Conservation (phyloP, 495 filamentous ascomycete species). For the Margaritispora aquatica region DNA sequence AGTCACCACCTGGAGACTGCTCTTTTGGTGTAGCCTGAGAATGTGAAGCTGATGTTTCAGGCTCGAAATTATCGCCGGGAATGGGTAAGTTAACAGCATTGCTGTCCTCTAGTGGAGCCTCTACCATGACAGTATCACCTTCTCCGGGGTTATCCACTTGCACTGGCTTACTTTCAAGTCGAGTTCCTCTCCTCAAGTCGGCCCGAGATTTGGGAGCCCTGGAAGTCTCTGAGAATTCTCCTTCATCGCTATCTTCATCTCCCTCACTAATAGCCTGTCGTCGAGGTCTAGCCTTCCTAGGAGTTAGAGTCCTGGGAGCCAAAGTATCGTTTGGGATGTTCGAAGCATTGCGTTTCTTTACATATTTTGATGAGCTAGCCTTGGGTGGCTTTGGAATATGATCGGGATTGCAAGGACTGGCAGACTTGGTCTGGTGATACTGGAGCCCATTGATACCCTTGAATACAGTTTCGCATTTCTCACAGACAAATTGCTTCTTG, state of each 20-base stretch:
- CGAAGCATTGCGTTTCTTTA: neutral
- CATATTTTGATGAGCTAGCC: neutral
- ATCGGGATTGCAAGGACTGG: slow-evolving; percentile 43
- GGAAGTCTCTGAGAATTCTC: neutral
- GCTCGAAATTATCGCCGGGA: no score
- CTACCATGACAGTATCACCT: no score
- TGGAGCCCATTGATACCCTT: slow-evolving; percentile 47
- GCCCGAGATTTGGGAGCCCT: neutral
- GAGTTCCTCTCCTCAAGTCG: no score
- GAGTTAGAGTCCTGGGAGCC: slow-evolving; percentile 15
- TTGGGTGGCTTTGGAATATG: slow-evolving; percentile 27
- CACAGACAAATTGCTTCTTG: slow-evolving; percentile 32
- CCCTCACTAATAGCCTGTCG: no score
- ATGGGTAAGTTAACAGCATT: no score
- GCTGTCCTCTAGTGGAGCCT: no score
- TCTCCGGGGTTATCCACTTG: no score
- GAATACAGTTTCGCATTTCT: slow-evolving; percentile 41
- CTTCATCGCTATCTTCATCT: slow-evolving; percentile 2
- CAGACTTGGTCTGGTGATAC: slow-evolving; percentile 44
- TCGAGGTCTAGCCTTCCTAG: no score
- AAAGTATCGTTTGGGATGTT: slow-evolving; percentile 17
- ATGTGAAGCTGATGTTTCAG: no score
- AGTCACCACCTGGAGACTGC: slow-evolving; percentile 26
- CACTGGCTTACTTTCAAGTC: no score
- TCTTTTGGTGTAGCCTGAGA: slow-evolving; percentile 1